Base-by-base conservation (phyloP, 305 asterid species). In the Lippia alba region DNA sequence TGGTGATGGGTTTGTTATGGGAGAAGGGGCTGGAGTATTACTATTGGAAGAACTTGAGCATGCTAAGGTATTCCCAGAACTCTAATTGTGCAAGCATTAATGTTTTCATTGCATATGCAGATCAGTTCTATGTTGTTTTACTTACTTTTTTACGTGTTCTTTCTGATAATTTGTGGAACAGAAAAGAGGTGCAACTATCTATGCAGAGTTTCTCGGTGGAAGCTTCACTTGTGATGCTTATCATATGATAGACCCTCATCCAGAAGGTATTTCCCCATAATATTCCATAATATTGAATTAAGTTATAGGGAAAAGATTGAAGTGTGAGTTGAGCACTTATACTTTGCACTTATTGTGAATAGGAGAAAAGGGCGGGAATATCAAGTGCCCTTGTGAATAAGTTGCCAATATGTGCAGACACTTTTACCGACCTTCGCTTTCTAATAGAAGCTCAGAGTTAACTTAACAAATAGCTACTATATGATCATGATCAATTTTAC, bases 171-270 rank as follows among this genome's bases (percentile, higher is more conserved):
- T 65, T 71, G 39, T 61, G 57, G 61, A 45, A 75, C 84, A 89
- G 96, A 71, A 70, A 80, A 91, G 98, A 82, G 93, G 96, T 71
- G 98, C 97, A 77, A 85, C 82, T 46, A 89, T 93, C 59, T 86
- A 87, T 74, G 96, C 98, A 32, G 98, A 93, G 81, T 89, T 93
- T 80, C 88, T 93, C 71, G 98, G 98, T 80, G 98, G 98, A 81
- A 93, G 98, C 86, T 93, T 91, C 81, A 87, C 94, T 50, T 83
- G 85, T 81, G 98, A 93, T 75, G 98, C 97, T 55, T 91, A 93
- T 85, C 97, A 91, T 84, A 84, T 91, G 96, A 89, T 94, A 39
- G 96, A 91, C 81, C 97, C 97, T 76, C 98, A 93, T 74, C 98
- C 97, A 49, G 79, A 87, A 81, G 98, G 97, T 91, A 86, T 46